Conservation (phyloP, 2,329 filamentous ascomycete genomes). For the Juglanconis oblonga region DNA sequence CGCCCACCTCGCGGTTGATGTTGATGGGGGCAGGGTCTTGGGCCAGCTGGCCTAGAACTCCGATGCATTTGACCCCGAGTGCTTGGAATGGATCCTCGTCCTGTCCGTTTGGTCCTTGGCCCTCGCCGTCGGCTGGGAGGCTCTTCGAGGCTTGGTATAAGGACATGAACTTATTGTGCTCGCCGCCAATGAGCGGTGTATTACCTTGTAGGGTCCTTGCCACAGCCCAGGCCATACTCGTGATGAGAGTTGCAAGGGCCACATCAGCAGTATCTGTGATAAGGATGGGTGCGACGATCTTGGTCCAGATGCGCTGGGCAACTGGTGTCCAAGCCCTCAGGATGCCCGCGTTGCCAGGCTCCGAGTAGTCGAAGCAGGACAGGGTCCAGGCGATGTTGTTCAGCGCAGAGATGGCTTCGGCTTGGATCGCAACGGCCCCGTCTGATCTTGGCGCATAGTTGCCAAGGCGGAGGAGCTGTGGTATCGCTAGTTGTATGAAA, state of each 20-base stretch:
- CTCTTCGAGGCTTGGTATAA: conserved; percentile 59
- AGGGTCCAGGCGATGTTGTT: conserved; percentile 69
- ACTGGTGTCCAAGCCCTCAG: conserved; percentile 52
- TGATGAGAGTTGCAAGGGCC: conserved; percentile 59
- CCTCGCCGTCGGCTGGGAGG: conserved; percentile 22
- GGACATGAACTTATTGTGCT: conserved; percentile 63
- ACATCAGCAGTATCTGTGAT: conserved; percentile 61
- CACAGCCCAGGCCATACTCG: conserved; percentile 64
- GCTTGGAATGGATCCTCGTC: conserved; percentile 57
- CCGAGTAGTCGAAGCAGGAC: conserved; percentile 57
- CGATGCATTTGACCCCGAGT: conserved; percentile 64
- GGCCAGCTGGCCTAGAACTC: conserved; percentile 63
- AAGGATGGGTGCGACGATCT: conserved; percentile 55
- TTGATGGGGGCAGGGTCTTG: conserved; percentile 49
- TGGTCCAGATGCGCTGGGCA: conserved; percentile 55
- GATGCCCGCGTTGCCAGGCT: conserved; percentile 50
- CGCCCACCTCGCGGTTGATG: conserved; percentile 60
- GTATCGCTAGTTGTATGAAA: conserved; percentile 43
- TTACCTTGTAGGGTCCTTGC: conserved; percentile 51
- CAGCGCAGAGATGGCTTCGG: conserved; percentile 56
- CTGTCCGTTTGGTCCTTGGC: conserved; percentile 23
- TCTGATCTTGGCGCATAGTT: conserved; percentile 38
- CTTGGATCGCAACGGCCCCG: conserved; percentile 44
- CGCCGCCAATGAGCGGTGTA: conserved; percentile 46
- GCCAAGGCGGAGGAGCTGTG: conserved; percentile 47